Conservation (phyloP, 179 eudicot species). For the Beta corolliflora region DNA sequence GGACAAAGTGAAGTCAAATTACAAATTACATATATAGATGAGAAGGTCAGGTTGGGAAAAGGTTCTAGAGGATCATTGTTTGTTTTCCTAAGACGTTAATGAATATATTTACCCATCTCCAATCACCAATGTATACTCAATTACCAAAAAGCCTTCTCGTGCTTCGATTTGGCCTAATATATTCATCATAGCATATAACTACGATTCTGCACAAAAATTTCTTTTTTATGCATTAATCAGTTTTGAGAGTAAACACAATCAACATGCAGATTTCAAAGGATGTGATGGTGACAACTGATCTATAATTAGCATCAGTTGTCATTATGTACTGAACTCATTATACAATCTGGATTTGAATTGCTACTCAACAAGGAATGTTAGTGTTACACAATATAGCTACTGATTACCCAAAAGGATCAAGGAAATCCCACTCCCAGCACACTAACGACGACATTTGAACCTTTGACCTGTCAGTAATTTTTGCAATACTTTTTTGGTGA, state of each 20-base stretch:
- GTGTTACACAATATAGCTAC: too few relatives aligned
- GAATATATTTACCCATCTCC: not conserved
- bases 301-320: not conserved
- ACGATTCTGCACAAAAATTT: not conserved
- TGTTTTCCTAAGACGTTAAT: conserved; percentile 74
- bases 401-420: too few relatives aligned
- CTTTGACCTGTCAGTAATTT: too few relatives aligned
- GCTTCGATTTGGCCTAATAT: not conserved
- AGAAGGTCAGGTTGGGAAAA: conserved; percentile 80
- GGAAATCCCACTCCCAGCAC: too few relatives aligned
- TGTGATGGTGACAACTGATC: not conserved
- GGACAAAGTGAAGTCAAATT: conserved; percentile 93
- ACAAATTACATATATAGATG: conserved; percentile 85
- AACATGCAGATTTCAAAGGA: not conserved
- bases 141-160: not conserved
- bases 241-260: not conserved
- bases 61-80: conserved; percentile 94
- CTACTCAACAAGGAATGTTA: too few relatives aligned
- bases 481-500: too few relatives aligned
- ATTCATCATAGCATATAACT: not conserved
- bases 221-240: not conserved
- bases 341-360: too few relatives aligned
- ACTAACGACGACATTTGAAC: too few relatives aligned
- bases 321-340: not conserved
- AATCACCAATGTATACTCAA: not conserved